A percentile compares a stretch with the other conserved stretches of the same genome.
Conservation (phyloP, 2,329 filamentous ascomycete species). For the Blastomyces percursus region DNA sequence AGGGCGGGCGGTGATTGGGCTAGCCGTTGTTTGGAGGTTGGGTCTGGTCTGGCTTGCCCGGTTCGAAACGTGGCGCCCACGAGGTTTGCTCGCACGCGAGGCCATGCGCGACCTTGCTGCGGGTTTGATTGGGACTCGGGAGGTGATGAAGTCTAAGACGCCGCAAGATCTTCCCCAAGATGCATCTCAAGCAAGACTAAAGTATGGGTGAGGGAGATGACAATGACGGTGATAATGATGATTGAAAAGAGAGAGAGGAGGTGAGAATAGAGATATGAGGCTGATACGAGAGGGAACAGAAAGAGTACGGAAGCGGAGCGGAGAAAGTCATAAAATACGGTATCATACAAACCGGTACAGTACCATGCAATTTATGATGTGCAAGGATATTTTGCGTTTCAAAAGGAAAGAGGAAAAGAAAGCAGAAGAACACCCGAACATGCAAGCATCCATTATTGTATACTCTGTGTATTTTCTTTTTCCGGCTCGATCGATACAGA, state of each 20-base stretch:
- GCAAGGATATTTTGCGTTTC: not conserved
- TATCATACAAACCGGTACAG: not conserved
- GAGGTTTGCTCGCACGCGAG: not conserved
- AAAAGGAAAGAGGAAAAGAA: not conserved
- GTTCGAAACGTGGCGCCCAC: slow-evolving; percentile 5
- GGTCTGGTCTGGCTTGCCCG: not conserved
- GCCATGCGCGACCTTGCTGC: not conserved
- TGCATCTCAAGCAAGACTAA: not conserved
- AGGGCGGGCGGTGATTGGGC: not conserved
- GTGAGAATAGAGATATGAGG: not conserved
- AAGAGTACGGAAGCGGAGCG: not conserved
- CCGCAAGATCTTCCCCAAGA: not conserved
- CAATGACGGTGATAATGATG: not conserved
- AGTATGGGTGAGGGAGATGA: not conserved
- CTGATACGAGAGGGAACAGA: not conserved
- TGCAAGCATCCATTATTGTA: not conserved
- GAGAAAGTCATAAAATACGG: not conserved
- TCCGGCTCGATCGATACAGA: not conserved
- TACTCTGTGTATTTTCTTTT: not conserved
- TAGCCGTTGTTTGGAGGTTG: not conserved
- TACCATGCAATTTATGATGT: not conserved
- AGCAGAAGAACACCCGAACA: not conserved
- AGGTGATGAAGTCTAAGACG: not conserved
- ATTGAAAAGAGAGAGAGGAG: not conserved
- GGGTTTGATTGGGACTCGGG: slow-evolving; percentile 1